Evolutionary conservation across 805 yeast genomes (phyloP).

Genomic region (Saccharomycopsis fodiens): DNA sequence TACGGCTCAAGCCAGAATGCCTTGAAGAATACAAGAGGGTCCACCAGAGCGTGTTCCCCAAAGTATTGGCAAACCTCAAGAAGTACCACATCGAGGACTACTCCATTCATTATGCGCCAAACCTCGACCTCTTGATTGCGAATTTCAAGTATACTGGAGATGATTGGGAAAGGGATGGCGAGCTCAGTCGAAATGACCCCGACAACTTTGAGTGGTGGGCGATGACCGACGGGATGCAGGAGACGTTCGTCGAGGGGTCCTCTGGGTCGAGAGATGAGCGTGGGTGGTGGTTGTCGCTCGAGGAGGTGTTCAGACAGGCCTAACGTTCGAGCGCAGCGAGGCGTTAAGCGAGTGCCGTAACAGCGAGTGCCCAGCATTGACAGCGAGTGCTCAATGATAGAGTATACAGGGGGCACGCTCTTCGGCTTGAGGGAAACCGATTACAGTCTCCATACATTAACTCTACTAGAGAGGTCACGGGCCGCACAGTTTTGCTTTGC

Average conservation of each 20-base stretch:
- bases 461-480: too few relatives aligned
- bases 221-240: conserved; percentile 34
- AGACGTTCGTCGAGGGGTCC: conserved; percentile 30
- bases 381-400: too few relatives aligned
- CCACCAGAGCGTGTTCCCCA: conserved; percentile 28
- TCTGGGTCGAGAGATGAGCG: conserved; percentile 31
- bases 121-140: conserved; percentile 29
- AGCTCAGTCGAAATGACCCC: conserved; percentile 29
- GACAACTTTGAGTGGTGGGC: conserved; percentile 36
- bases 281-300: conserved; percentile 34
- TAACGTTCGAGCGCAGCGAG: too few relatives aligned
- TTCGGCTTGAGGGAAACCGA: too few relatives aligned
- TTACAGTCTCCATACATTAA: too few relatives aligned
- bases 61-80: conserved; percentile 28
- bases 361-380: too few relatives aligned
- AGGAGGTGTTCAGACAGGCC: conserved; percentile 36
- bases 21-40: conserved; percentile 31
- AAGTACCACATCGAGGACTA: conserved; percentile 35
- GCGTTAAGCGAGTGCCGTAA: too few relatives aligned
- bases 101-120: conserved; percentile 32
- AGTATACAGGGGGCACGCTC: too few relatives aligned
- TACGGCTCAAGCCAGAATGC: conserved; percentile 32
- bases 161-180: conserved; percentile 31
- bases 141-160: conserved; percentile 33
- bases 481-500: too few relatives aligned